Base-by-base conservation (phyloP, 2,329 filamentous ascomycete genomes). In the Aspergillus floridensis region DNA sequence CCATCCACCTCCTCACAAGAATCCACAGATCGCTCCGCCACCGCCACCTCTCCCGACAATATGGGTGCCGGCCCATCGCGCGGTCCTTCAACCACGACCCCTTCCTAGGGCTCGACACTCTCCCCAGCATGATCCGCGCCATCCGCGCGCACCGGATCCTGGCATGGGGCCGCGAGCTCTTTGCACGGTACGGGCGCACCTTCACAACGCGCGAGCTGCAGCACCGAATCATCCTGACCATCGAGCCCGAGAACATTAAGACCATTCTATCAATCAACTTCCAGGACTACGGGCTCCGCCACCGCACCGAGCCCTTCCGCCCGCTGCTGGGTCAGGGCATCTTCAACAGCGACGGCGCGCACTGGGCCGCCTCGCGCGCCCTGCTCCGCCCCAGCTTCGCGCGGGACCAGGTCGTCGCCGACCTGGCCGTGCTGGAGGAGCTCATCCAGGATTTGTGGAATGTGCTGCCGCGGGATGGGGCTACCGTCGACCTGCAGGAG, bases 241-340 rank as follows among this genome's bases (percentile, higher is more conserved):
- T 68, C 46, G 83, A 86, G 24, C 75, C 78, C 1, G 77, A 78
- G 12, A 87, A 86, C 63, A 74, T 86, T 53, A 82, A 85, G 63
- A 79, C 83, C 1, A 74, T 86, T 1, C 76, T 86, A 2, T 81
- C 81, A 2, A 77, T 76, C 0, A 78, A 79, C 22, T 85, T 83
- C 60, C 71, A 78, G 2, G 80, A 86, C 59, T 86, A 81, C 61
- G 70, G 72, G 35, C 76, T 76, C 29, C 79, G 74, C 19, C 67
- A 74, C 41, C 65, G 60, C 24, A 57, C 57, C 26, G 49, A 63
- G 22, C 44, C 60, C 16, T 65, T 68, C 29, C 49, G 56, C 5
- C 59, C 62, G 7, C 60, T 69, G 2, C 55, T 70, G 5, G 68
- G 68, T 7, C 58, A 67, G 21, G 68, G 69, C 31, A 68, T 66